phyloP scores from a whole-genome alignment of 2,329 filamentous ascomycete genomes.

The Cladophialophora bantiana region DNA sequence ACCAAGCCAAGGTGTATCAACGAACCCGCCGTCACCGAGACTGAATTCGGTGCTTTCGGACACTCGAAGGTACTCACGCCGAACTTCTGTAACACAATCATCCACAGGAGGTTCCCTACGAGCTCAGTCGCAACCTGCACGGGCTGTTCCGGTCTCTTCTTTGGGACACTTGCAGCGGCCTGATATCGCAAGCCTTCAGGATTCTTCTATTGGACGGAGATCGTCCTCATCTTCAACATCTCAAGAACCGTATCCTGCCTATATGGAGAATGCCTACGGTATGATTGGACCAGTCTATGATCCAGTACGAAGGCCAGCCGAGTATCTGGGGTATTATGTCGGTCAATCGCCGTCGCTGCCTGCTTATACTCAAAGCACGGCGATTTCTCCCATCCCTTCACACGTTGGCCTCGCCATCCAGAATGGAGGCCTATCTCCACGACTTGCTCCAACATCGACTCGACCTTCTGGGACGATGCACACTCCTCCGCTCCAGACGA shows the following conservation, averaged over 20 bases:
- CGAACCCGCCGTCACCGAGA: slow-evolving; percentile 57
- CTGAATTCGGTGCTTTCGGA: slow-evolving; percentile 50
- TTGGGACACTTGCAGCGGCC: slow-evolving; percentile 47
- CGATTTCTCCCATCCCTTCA: slow-evolving; percentile 48
- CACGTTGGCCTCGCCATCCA: slow-evolving; percentile 50
- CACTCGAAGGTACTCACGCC: slow-evolving; percentile 52
- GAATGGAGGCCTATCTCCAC: slow-evolving; percentile 48
- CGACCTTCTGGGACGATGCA: slow-evolving; percentile 22
- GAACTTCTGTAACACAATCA: slow-evolving; percentile 53
- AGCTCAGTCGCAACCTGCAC: slow-evolving; percentile 60
- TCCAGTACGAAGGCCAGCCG: slow-evolving; percentile 49
- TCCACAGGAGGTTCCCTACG: slow-evolving; percentile 52
- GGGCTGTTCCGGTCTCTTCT: slow-evolving; percentile 48
- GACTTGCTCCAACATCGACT: slow-evolving; percentile 36
- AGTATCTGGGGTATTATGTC: slow-evolving; percentile 56
- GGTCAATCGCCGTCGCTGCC: slow-evolving; percentile 53
- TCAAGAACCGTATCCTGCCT: slow-evolving; percentile 26
- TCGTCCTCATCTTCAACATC: slow-evolving; percentile 43
- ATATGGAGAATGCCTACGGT: slow-evolving; percentile 27
- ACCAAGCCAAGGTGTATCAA: slow-evolving; percentile 49
- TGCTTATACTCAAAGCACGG: slow-evolving; percentile 49
- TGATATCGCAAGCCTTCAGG: slow-evolving; percentile 44
- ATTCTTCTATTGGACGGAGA: slow-evolving; percentile 44
- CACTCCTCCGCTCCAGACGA: slow-evolving; percentile 23
- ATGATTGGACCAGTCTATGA: slow-evolving; percentile 35